Conservation (phyloP, 805 yeast genomes). For the Myxozyma lipomycoides region DNA sequence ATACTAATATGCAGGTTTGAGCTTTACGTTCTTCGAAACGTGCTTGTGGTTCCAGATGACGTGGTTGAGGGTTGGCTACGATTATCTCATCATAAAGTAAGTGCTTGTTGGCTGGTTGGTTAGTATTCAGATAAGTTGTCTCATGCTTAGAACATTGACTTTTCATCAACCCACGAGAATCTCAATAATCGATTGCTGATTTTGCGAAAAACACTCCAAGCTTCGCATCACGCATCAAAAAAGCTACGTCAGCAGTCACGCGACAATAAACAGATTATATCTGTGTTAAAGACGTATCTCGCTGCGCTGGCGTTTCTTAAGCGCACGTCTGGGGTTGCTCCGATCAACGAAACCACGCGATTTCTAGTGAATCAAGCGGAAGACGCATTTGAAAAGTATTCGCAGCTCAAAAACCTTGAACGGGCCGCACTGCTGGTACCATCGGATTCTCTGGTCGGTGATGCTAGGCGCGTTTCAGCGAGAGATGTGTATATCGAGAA, state of each 20-base stretch:
- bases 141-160: conserved; percentile 18
- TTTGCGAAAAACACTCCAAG: conserved; percentile 24
- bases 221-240: conserved; percentile 20
- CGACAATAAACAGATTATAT: conserved; percentile 9
- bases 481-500: conserved; percentile 25
- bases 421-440: background rate
- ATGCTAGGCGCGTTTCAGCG: conserved; percentile 4
- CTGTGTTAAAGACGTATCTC: conserved; percentile 12
- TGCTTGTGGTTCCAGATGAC: conserved; percentile 64
- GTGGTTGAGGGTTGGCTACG: conserved; percentile 65
- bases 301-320: conserved; percentile 18
- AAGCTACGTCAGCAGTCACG: conserved; percentile 10
- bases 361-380: conserved; percentile 20
- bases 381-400: conserved; percentile 11
- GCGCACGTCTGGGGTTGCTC: conserved; percentile 23
- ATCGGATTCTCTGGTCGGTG: background rate
- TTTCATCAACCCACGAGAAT: conserved; percentile 12
- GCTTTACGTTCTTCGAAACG: conserved; percentile 71
- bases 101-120: too few species aligned
- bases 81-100: conserved; percentile 61
- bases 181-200: conserved; percentile 17
- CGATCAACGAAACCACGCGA: conserved; percentile 26
- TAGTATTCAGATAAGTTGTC: too few species aligned
- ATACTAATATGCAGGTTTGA: conserved; percentile 47
- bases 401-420: conserved; percentile 7